Base-by-base conservation (phyloP, 2,329 filamentous ascomycete genomes). In the Hymenoscyphus infarciens region DNA sequence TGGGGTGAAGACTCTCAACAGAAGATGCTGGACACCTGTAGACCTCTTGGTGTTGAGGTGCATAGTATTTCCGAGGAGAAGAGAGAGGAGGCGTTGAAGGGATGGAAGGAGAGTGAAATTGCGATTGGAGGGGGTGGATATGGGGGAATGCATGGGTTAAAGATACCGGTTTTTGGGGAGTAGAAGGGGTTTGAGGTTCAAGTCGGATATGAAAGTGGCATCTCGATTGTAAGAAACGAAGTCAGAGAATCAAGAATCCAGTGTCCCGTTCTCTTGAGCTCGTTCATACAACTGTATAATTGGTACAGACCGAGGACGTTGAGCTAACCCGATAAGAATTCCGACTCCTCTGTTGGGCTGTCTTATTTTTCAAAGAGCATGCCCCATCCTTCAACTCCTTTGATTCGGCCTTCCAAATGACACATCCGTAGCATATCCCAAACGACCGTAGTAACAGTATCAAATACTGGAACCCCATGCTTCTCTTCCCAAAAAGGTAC, bases 21-120 rank as follows among this genome's bases (percentile, higher is more conserved):
- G 70, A 87, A 86, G 60, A 91, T 91, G 83, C 74, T 83, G 68
- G 84, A 84, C 63, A 89, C 86, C 65, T 92, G 89, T 75, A 83
- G 90, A 7, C 89, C 90, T 1, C 81, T 95, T 5, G 86, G 86
- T 56, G 88, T 94, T 0, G 85, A 92, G 68, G 86, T 95, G 0
- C 93, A 86, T 73, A 79, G 80, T 63, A 75, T 94, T 79, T 45
- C 79, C 3, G 35, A 58, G 22, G 56, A 22, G 31, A 83, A 88
- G 68, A 74, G 77, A 57, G 71, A 73, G 2, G 68, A 67, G 38
- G 60, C 88, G 0, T 72, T 91, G 58, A 71, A 79, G 7, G 86
- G 80, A 0, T 93, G 90, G 90, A 83, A 81, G 68, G 77, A 82
- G 27, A 83, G 87, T 0, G 77, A 85, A 67, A 74, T 78, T 1